Conservation (phyloP, 2,329 filamentous ascomycete species). For the Phaeosphaeria sp. region DNA sequence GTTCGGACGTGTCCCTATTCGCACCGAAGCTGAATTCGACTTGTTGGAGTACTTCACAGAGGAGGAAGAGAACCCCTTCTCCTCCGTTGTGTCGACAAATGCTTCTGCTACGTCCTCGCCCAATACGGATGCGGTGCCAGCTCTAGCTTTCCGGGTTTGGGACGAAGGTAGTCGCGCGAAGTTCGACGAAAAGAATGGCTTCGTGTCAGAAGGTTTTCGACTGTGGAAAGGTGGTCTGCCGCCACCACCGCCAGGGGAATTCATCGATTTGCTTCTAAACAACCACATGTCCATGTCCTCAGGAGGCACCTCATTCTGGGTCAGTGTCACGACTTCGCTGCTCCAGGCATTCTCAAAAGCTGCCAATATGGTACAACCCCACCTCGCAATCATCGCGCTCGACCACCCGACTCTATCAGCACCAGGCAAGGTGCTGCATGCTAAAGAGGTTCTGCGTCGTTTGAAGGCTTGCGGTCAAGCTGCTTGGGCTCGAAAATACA, state of each 20-base stretch:
- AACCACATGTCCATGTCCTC: neutral
- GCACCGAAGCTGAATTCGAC: neutral
- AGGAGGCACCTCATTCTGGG: neutral
- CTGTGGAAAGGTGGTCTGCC: neutral
- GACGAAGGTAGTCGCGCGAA: no score
- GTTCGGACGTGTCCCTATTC: neutral
- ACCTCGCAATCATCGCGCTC: neutral
- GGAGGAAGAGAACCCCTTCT: neutral
- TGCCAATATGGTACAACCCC: neutral
- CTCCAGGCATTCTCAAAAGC: neutral
- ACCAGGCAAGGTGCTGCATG: neutral
- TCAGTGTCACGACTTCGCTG: neutral
- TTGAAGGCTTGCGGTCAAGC: neutral
- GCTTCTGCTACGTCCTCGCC: neutral
- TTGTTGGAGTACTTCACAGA: neutral
- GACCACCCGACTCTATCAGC: neutral
- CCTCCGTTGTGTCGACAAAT: neutral
- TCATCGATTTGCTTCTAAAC: neutral
- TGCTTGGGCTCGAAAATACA: neutral
- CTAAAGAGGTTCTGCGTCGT: neutral
- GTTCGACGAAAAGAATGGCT: no score
- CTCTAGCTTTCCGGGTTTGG: slow-evolving; percentile 5
- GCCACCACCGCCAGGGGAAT: neutral
- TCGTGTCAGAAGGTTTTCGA: neutral
- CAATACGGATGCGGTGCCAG: neutral